Percentiles rank a stretch among this genome's conserved stretches.
Evolutionary conservation across 805 yeast genomes (phyloP).

Genomic region (Wickerhamomyces alni): DNA sequence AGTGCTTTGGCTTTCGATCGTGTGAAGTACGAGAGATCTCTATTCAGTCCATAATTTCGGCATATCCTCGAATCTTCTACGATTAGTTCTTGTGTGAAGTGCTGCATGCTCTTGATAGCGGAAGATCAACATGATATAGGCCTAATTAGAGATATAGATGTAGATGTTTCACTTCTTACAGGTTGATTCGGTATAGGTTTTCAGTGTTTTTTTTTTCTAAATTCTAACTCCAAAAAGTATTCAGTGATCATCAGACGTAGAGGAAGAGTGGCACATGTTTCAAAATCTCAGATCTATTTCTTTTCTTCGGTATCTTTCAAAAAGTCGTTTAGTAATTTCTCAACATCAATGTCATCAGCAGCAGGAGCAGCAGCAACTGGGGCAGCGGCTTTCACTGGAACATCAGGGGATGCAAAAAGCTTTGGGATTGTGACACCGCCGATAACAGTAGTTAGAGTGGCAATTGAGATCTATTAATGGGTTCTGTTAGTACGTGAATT

Average conservation of each 20-base stretch:
- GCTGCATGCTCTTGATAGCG: too few relatives aligned
- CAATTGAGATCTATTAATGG: conserved; percentile 26
- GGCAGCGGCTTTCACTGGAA: conserved; percentile 19
- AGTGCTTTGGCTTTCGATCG: too few relatives aligned
- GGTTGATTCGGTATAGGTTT: too few relatives aligned
- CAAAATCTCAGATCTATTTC: not conserved
- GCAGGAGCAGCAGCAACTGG: conserved; percentile 18
- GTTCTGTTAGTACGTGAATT: not conserved
- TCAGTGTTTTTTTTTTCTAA: too few relatives aligned
- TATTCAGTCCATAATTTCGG: too few relatives aligned
- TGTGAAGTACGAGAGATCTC: too few relatives aligned
- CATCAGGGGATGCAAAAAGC: conserved; percentile 16
- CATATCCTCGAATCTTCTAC: too few relatives aligned
- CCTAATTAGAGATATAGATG: too few relatives aligned
- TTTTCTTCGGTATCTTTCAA: conserved; percentile 23
- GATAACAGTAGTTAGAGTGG: conserved; percentile 26
- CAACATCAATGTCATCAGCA: conserved; percentile 26
- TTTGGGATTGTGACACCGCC: conserved; percentile 25
- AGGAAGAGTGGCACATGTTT: not conserved
- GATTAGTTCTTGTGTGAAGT: too few relatives aligned
- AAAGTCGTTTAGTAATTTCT: conserved; percentile 27
- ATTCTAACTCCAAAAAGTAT: not conserved
- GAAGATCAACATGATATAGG: too few relatives aligned
- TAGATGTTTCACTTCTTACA: too few relatives aligned
- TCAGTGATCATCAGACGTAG: not conserved